Conservation (phyloP, 768 basidiomycete genomes). For the Hericium coralloides region DNA sequence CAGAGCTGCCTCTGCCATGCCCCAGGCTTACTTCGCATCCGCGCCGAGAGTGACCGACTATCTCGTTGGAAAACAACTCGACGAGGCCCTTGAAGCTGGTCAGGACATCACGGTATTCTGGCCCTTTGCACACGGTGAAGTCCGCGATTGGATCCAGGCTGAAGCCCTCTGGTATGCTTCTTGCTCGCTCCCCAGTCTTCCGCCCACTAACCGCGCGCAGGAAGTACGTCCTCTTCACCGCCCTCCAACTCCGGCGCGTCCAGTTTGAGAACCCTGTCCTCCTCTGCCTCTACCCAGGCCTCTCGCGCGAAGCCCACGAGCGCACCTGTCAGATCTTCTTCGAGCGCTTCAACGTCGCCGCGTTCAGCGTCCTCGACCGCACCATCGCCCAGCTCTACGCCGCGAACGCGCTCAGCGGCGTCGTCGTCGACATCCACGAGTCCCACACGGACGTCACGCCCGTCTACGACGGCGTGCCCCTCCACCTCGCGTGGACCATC, state of each 20-base stretch:
- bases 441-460: constrained; percentile 71
- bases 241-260: constrained; percentile 65
- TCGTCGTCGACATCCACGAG: constrained; percentile 77
- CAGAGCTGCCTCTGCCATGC: constrained; percentile 38
- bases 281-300: constrained; percentile 56
- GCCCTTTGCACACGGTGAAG: constrained; percentile 70
- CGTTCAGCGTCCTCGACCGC: constrained; percentile 71
- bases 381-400: constrained; percentile 82
- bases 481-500: constrained; percentile 44
- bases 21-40: constrained; percentile 27
- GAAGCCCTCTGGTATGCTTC: constrained; percentile 78
- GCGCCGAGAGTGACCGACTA: constrained; percentile 61
- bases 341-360: constrained; percentile 86
- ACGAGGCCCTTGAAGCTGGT: constrained; percentile 68
- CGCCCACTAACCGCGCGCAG: constrained; percentile 28
- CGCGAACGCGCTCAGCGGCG: constrained; percentile 56
- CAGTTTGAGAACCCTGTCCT: constrained; percentile 87
- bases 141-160: constrained; percentile 75
- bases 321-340: constrained; percentile 79
- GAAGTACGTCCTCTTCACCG: constrained; percentile 77
- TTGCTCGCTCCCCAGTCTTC: neutral
- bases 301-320: constrained; percentile 62
- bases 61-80: constrained; percentile 71
- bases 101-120: constrained; percentile 70
- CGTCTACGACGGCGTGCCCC: constrained; percentile 63